Conservation (phyloP, 257 asterid species). For the Misopates orontium region DNA sequence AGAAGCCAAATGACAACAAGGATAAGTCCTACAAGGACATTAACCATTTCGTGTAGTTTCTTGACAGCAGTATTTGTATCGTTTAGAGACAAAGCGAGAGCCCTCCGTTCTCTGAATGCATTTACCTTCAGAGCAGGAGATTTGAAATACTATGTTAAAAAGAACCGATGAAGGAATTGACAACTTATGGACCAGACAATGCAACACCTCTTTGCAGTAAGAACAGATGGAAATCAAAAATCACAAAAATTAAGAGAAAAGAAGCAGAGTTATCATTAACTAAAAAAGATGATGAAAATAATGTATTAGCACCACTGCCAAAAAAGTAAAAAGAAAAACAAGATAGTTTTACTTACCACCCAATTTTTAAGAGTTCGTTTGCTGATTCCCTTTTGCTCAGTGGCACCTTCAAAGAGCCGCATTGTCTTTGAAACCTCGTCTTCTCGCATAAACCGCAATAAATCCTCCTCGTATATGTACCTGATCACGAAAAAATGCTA, state of each 20-base stretch:
- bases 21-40: slow-evolving; percentile 55
- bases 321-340: slow-evolving; percentile 4
- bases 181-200: slow-evolving; percentile 10
- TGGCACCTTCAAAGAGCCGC: slow-evolving; percentile 65
- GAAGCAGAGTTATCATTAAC: not conserved
- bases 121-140: slow-evolving; percentile 52
- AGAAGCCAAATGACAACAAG: slow-evolving; percentile 70
- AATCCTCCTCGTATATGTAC: slow-evolving; percentile 60
- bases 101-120: slow-evolving; percentile 86
- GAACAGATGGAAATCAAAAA: not conserved
- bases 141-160: not conserved
- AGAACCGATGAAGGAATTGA: not conserved
- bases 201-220: not conserved
- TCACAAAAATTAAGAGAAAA: not conserved
- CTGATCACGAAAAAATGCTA: slow-evolving; percentile 38
- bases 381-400: slow-evolving; percentile 74
- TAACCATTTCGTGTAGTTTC: slow-evolving; percentile 85
- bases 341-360: slow-evolving; percentile 57
- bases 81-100: slow-evolving; percentile 84
- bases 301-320: not conserved
- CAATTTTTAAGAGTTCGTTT: slow-evolving; percentile 80
- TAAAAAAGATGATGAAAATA: not conserved
- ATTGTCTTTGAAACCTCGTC: slow-evolving; percentile 76
- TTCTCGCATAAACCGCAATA: slow-evolving; percentile 79
- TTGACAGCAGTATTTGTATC: slow-evolving; percentile 96